These are phyloP conservation scores for Candida sphagnicola DNA, from an alignment of 805 yeast genomes.

Conservation along the genomic window DNA sequence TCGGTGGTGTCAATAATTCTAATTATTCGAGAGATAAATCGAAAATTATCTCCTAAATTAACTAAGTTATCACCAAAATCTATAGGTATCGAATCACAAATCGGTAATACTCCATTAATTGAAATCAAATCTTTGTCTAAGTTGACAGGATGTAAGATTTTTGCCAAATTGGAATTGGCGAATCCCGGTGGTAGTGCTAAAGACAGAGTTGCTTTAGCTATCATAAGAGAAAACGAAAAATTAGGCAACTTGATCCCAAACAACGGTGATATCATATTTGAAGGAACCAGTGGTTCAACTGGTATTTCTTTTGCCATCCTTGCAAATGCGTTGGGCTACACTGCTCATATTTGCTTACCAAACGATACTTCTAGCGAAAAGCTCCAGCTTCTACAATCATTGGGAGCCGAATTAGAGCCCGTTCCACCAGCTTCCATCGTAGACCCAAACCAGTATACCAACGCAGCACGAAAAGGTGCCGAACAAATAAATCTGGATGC, in stretches of 20 bases:
- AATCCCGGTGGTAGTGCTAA: conserved; percentile 97
- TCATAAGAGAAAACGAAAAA: conserved; percentile 65
- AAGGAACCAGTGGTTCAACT: conserved; percentile 96
- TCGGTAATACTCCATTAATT: conserved; percentile 89
- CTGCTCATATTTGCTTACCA: conserved; percentile 90
- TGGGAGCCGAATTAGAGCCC: conserved; percentile 80
- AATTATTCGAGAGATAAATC: conserved; percentile 7
- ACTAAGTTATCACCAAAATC: conserved; percentile 25
- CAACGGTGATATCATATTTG: conserved; percentile 72
- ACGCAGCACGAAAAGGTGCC: conserved; percentile 73
- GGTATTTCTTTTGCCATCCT: conserved; percentile 91
- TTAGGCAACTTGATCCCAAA: conserved; percentile 54
- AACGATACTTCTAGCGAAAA: conserved; percentile 91
- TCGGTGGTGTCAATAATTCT: conserved; percentile 7
- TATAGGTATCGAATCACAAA: conserved; percentile 69
- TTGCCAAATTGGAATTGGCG: conserved; percentile 78
- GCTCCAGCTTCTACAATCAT: conserved; percentile 58
- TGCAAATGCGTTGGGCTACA: conserved; percentile 85
- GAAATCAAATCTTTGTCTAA: conserved; percentile 65
- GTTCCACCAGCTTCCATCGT: conserved; percentile 95
- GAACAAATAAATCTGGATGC: conserved; percentile 40
- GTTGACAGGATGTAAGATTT: conserved; percentile 75
- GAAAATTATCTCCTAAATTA: conserved; percentile 4
- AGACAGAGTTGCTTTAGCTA: conserved; percentile 87
- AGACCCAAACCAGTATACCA: conserved; percentile 89